Evolutionary conservation across 768 basidiomycete species (phyloP).

Genomic region (Steccherinum ochraceum): DNA sequence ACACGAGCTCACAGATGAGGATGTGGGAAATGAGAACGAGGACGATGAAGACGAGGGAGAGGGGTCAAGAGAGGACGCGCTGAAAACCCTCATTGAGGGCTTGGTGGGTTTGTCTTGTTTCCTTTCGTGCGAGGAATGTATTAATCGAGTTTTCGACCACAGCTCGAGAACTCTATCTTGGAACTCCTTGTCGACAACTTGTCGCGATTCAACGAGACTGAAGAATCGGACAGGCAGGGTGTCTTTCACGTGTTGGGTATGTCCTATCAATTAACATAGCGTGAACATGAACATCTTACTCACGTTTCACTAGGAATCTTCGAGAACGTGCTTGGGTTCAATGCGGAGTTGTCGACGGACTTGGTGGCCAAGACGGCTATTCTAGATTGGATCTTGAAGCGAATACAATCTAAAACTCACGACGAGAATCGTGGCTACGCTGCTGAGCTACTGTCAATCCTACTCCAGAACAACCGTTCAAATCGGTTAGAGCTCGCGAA

Average conservation of each 20-base stretch:
- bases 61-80: constrained; percentile 53
- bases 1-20: constrained; percentile 94
- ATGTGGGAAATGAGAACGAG: constrained; percentile 74
- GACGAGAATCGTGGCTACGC: constrained; percentile 93
- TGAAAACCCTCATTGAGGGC: constrained; percentile 69
- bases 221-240: constrained; percentile 88
- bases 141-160: constrained; percentile 4
- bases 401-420: constrained; percentile 65
- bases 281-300: too few relatives aligned
- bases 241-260: constrained; percentile 88
- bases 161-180: constrained; percentile 80
- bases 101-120: constrained; percentile 47
- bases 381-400: constrained; percentile 71
- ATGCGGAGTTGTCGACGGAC: constrained; percentile 63
- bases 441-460: constrained; percentile 87
- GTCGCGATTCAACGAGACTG: constrained; percentile 78
- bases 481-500: constrained; percentile 69
- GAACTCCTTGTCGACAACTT: constrained; percentile 91
- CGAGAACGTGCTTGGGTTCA: constrained; percentile 87
- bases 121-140: constrained; percentile 1
- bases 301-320: constrained; percentile 91
- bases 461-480: constrained; percentile 67
- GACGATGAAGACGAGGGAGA: constrained; percentile 57
- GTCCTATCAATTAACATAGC: too few relatives aligned
- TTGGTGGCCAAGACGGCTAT: constrained; percentile 73